phyloP scores from a whole-genome alignment of 1,284 basidiomycete genomes.

The Pseudozyma hubeiensis region DNA sequence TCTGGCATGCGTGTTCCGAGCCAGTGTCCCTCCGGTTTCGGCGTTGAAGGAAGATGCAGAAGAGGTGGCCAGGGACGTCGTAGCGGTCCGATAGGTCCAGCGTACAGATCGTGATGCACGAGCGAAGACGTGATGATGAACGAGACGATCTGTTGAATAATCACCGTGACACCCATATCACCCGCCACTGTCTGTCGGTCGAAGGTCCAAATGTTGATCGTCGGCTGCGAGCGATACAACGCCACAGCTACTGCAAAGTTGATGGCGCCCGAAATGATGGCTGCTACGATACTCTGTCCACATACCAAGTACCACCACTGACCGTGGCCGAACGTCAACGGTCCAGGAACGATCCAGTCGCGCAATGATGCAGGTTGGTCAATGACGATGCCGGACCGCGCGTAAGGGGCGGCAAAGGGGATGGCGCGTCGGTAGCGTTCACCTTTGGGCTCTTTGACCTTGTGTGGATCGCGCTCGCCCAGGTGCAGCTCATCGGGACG shows the following conservation, averaged over 20 bases:
- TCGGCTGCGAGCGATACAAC: slow-evolving; percentile 45
- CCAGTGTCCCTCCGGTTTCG: slow-evolving; percentile 42
- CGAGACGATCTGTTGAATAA: slow-evolving; percentile 63
- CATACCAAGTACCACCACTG: slow-evolving; percentile 51
- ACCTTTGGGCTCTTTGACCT: neutral
- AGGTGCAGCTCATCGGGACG: slow-evolving; percentile 36
- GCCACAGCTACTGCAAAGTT: slow-evolving; percentile 64
- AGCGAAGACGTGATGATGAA: slow-evolving; percentile 62
- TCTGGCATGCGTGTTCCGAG: slow-evolving; percentile 43
- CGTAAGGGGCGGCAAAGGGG: slow-evolving; percentile 50
- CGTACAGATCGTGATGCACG: slow-evolving; percentile 56
- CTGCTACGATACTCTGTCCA: slow-evolving; percentile 39
- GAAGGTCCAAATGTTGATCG: slow-evolving; percentile 59
- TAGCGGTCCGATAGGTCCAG: slow-evolving; percentile 53
- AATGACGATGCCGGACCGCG: slow-evolving; percentile 45
- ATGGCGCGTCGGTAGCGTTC: slow-evolving; percentile 22
- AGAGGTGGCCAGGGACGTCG: slow-evolving; percentile 62
- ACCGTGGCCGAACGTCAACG: slow-evolving; percentile 35
- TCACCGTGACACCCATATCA: slow-evolving; percentile 66
- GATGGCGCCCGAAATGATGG: slow-evolving; percentile 56
- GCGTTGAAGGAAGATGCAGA: slow-evolving; percentile 56
- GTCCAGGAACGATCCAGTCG: slow-evolving; percentile 46
- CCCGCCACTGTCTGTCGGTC: slow-evolving; percentile 59
- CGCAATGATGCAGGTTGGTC: slow-evolving; percentile 25
- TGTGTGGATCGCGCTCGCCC: slow-evolving; percentile 37